phyloP scores from a whole-genome alignment of 176 grass and related monocot species.

The Musa schizocarpa region DNA sequence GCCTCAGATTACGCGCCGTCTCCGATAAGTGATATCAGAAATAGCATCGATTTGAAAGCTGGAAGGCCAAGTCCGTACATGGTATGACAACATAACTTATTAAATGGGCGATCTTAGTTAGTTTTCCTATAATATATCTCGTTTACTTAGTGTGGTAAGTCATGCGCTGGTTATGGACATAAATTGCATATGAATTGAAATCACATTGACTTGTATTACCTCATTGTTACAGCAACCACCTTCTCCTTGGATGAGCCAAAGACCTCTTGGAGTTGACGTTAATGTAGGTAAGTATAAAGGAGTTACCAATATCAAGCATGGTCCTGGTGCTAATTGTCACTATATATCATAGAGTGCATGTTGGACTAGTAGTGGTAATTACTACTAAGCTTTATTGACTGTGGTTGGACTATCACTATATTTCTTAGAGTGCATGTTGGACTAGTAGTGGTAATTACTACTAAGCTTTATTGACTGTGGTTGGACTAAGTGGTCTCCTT shows the following conservation, averaged over 20 bases:
- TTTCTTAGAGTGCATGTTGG: background rate
- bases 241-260: constrained; percentile 69
- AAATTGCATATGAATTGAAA: background rate
- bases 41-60: constrained; percentile 52
- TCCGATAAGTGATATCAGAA: constrained; percentile 61
- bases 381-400: background rate
- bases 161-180: background rate
- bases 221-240: constrained; percentile 51
- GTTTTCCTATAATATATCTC: background rate
- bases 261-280: constrained; percentile 78
- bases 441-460: no score
- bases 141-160: background rate
- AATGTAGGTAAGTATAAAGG: constrained; percentile 60
- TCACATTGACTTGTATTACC: background rate
- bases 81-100: constrained; percentile 28
- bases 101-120: background rate
- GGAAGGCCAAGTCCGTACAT: constrained; percentile 63
- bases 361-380: no score
- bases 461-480: background rate
- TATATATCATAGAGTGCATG: background rate
- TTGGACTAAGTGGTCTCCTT: background rate
- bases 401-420: background rate
- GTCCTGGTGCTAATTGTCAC: background rate
- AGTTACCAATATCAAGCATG: constrained; percentile 12
- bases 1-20: constrained; percentile 87